These are phyloP conservation scores for Lyophyllum decastes DNA, from an alignment of 768 basidiomycete genomes.

Conservation along the genomic window DNA sequence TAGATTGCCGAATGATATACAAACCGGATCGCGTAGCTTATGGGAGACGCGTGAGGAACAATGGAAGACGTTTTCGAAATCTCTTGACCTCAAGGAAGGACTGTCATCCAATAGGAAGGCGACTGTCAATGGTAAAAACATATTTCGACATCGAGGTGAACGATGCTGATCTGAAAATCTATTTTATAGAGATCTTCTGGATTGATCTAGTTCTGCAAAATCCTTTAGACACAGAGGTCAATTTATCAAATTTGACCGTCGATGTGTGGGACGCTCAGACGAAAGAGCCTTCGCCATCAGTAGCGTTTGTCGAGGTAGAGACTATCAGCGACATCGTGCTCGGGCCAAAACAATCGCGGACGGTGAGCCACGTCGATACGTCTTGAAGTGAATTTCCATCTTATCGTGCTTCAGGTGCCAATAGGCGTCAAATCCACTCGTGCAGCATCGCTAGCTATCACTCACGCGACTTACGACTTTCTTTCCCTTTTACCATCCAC, in stretches of 20 bases:
- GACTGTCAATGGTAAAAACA: slow-evolving; percentile 57
- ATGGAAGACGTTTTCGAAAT: slow-evolving; percentile 65
- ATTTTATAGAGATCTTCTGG: slow-evolving; percentile 68
- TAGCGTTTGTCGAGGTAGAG: slow-evolving; percentile 55
- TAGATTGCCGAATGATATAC: slow-evolving; percentile 53
- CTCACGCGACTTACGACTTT: slow-evolving; percentile 66
- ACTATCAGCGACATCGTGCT: slow-evolving; percentile 62
- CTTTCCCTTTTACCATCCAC: slow-evolving; percentile 67
- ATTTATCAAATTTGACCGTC: slow-evolving; percentile 61
- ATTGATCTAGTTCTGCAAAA: slow-evolving; percentile 71
- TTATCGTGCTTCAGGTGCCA: slow-evolving; percentile 46
- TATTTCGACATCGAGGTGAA: not conserved
- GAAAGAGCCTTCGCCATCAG: slow-evolving; percentile 29
- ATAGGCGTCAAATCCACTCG: slow-evolving; percentile 57
- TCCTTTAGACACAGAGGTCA: slow-evolving; percentile 75
- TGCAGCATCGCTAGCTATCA: slow-evolving; percentile 55
- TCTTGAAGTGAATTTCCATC: not conserved
- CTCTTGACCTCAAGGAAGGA: slow-evolving; percentile 51
- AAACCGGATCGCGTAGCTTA: slow-evolving; percentile 39
- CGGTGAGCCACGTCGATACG: slow-evolving; percentile 40
- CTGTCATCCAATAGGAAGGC: slow-evolving; percentile 60
- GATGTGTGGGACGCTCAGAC: slow-evolving; percentile 42
- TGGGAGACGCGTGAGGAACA: slow-evolving; percentile 70
- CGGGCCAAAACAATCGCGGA: slow-evolving; percentile 62
- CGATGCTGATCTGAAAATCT: slow-evolving; percentile 5